A percentile compares a stretch with the other conserved stretches of the same genome.
phyloP scores from a whole-genome alignment of 257 asterid species.

The Plantago ovata region DNA sequence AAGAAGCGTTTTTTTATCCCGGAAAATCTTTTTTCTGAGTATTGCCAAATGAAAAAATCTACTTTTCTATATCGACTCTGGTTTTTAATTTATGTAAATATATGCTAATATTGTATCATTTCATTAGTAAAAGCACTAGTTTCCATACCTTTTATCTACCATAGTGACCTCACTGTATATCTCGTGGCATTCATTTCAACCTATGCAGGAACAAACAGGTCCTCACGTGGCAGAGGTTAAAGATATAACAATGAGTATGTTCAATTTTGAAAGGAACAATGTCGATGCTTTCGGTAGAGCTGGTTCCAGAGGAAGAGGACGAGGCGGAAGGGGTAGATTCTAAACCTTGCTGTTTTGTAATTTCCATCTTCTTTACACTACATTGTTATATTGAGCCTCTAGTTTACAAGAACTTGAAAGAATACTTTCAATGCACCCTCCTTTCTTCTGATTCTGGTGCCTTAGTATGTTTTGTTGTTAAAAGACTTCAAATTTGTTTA shows the following conservation, averaged over 20 bases:
- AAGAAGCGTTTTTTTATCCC: slow-evolving; percentile 1
- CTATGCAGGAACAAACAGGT: slow-evolving; percentile 47
- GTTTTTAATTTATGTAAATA: too few species aligned
- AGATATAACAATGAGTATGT: slow-evolving; percentile 70
- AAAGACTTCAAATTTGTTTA: not conserved
- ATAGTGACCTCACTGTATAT: not conserved
- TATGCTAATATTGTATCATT: too few species aligned
- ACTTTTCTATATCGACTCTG: too few species aligned
- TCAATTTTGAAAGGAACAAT: slow-evolving; percentile 61
- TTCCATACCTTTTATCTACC: not conserved
- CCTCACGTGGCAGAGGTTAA: slow-evolving; percentile 43
- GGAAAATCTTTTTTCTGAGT: not conserved
- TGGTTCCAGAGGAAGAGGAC: slow-evolving; percentile 62
- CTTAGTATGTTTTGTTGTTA: not conserved
- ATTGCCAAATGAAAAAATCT: not conserved
- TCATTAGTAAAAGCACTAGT: not conserved
- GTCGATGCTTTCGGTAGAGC: slow-evolving; percentile 29
- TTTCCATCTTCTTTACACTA: slow-evolving; percentile 5
- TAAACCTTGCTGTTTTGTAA: slow-evolving; percentile 13
- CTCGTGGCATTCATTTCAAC: slow-evolving; percentile 18
- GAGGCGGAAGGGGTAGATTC: slow-evolving; percentile 54
- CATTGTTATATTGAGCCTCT: slow-evolving; percentile 18
- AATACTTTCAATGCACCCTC: not conserved
- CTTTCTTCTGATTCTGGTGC: not conserved
- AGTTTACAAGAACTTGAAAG: slow-evolving; percentile 10